Base-by-base conservation (phyloP, 352 stramenopile genomes). In the Phytophthora capsici region DNA sequence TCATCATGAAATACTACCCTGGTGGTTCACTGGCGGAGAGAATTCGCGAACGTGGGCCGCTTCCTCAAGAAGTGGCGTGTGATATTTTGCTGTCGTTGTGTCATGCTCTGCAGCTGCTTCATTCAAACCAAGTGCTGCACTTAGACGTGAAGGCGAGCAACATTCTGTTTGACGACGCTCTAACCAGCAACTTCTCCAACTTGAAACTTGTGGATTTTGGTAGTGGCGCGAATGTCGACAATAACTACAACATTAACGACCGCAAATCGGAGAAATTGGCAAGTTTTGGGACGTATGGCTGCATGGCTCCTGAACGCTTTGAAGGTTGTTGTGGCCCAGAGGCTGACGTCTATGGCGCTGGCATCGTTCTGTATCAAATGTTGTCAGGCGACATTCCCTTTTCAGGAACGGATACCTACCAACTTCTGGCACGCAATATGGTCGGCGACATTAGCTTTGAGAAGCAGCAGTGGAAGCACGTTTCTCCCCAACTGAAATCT, bases 171-270 rank as follows among this genome's bases (percentile, higher is more conserved):
- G 82, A 91, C 54, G 60, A 69, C 8, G 63, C 75, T 23, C 60
- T 54, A 22, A 52, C 53, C 3, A 57, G 57, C 28, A 66, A 58
- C 37, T 87, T 88, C 43, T 51, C 54, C 16, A 82, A 84, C 43
- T 57, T 91, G 30, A 91, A 91, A 61, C 76, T 91, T 49, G 71
- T 89, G 47, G 82, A 89, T 58, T 91, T 91, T 63, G 82, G 82
- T 13, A 88, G 75, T 62, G 80, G 73, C 9, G 51, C 56, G 28
- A 63, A 63, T 23, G 47, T 63, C 9, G 53, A 71, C 43, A 53
- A 38, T 26, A 54, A 36, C 14, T 61, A 38, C 7, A 45, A 23
- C 4, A 25, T 55, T 12, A 44, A 7, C 4, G 22, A 38, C 14
- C 30, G 47, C 17, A 58, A 54, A 3, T 36, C 54, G 26, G 34